Evolutionary conservation across 805 yeast species (phyloP), one percentile per base, ranked within the genome.

Genomic region (Cyberlindnera mycetangii): DNA sequence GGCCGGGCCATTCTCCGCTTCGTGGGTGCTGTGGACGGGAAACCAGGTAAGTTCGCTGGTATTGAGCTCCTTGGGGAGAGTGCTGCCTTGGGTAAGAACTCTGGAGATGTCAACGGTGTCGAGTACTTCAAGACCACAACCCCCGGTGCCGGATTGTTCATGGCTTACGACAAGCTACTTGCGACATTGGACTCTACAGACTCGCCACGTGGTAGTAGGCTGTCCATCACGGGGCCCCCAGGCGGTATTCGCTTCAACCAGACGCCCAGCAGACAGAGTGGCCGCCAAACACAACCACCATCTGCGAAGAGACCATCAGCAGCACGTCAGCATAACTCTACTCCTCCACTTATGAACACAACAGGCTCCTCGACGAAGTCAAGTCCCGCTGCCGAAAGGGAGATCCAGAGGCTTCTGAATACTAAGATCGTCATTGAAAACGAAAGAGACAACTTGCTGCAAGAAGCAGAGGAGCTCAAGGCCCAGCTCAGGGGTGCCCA

Each of bases 1-100:
- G 81, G 86, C 19, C 66, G 68, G 32, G 97, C 90, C 1, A 69
- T 81, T 10, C 67, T 90, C 41, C 72, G 80, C 47, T 90, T 75
- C 62, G 70, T 81, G 17, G 99, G 97, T 1, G 64, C 74, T 2
- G 87, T 92, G 15, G 75, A 80, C 18, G 83, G 83, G 18, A 88
- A 86, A 58, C 64, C 67, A 7, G 96, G 96, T 0, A 70, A 72
- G 10, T 92, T 82, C 68, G 96, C 90, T 5, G 99, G 99, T 3
- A 74, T 92, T 6, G 97, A 92, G 61, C 68, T 92, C 34, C 56
- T 80, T n/a, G 90, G 86, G 2, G 81, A 80, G 1, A 74, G 78
- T 32, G 67, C 76, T 0, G 59, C 69, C 5, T 70, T 78, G 43
- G 99, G 99, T 18, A 86, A 88, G 62, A 93, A 92, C 59, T 76